These are phyloP conservation scores for Graphilbum fragrans DNA, from an alignment of 2,329 filamentous ascomycete species.

Conservation along the genomic window DNA sequence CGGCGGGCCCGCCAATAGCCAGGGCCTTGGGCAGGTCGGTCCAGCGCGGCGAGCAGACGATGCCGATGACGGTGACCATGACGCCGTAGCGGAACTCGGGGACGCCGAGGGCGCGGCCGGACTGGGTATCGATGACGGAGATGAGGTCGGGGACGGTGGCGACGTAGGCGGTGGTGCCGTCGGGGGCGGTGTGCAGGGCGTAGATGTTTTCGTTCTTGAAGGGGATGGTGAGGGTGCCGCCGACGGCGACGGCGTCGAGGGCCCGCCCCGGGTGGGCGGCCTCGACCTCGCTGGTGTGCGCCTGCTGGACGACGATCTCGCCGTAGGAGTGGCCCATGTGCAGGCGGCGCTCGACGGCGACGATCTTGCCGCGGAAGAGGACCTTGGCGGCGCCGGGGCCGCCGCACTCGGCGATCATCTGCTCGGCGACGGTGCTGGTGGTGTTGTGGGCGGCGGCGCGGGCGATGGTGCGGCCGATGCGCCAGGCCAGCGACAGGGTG, in stretches of 20 bases:
- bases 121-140: slow-evolving; percentile 31
- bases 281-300: slow-evolving; percentile 8
- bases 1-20: slow-evolving; percentile 30
- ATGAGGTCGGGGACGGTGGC: slow-evolving; percentile 37
- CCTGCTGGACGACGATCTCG: slow-evolving; percentile 12
- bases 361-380: slow-evolving; percentile 40
- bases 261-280: too few species aligned
- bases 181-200: slow-evolving; percentile 28
- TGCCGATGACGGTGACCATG: slow-evolving; percentile 36
- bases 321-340: slow-evolving; percentile 37
- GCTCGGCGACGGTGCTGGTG: slow-evolving; percentile 30
- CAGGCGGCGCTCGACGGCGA: slow-evolving; percentile 33
- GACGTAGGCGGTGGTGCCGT: slow-evolving; percentile 32
- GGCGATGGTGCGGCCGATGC: slow-evolving; percentile 33
- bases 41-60: slow-evolving; percentile 41
- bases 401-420: slow-evolving; percentile 33
- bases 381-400: slow-evolving; percentile 30
- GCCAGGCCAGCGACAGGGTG: slow-evolving; percentile 24
- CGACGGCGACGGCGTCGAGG: slow-evolving; percentile 8
- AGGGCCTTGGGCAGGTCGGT: slow-evolving; percentile 32
- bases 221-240: slow-evolving; percentile 12
- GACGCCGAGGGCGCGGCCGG: slow-evolving; percentile 34
- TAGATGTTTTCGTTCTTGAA: slow-evolving; percentile 17
- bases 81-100: slow-evolving; percentile 42
- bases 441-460: slow-evolving; percentile 27